Evolutionary conservation across 257 asterid species (phyloP), one percentile per base, ranked within the genome.

Genomic region (Mentha longifolia): DNA sequence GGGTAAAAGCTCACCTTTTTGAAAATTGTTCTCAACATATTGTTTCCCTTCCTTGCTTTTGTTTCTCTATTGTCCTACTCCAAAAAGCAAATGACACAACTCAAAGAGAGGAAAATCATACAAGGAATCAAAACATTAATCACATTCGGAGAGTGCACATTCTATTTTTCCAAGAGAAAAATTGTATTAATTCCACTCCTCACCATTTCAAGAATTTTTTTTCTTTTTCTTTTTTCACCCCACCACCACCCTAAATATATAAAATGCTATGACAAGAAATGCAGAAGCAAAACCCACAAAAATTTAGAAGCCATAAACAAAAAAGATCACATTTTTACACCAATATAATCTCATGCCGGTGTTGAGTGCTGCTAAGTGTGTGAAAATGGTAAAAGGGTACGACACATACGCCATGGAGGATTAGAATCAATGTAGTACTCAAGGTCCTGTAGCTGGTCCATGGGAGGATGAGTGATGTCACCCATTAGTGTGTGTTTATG

Each of bases 361-460:
- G 42, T 51, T 2, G 20, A 37, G 5, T n/a, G 58, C 15, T 45
- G 20, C 49, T 35, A 19, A 49, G 57, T n/a, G 58, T 37, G 73
- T 50, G 43, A 71, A 62, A 79, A 30, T 35, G 59, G 35, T 9
- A 35, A 65, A 41, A 57, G 50, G 20, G 7, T 45, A 59, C 20
- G 71, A 61, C 4, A 70, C 84, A 59, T 88, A 88, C 95, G 78
- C 95, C 96, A 88, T 65, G 96, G 92, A 59, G 95, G 96, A 55
- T 90, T 90, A 37, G 96, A 90, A 78, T 90, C 96, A 78, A 90
- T 90, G 89, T 95, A 90, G 73, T 84, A 90, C 51, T 90, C 95
- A 70, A 88, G 92, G 95, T 86, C 96, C 41, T 88, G 92, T 35
- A 90, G 95, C 78, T 88, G 96, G 33, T 90, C 96, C 96, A 88